Percentiles rank a stretch among this genome's conserved stretches.
These are phyloP conservation scores for Flaveria linearis DNA, from an alignment of 129 eudicot species.

Conservation along the genomic window DNA sequence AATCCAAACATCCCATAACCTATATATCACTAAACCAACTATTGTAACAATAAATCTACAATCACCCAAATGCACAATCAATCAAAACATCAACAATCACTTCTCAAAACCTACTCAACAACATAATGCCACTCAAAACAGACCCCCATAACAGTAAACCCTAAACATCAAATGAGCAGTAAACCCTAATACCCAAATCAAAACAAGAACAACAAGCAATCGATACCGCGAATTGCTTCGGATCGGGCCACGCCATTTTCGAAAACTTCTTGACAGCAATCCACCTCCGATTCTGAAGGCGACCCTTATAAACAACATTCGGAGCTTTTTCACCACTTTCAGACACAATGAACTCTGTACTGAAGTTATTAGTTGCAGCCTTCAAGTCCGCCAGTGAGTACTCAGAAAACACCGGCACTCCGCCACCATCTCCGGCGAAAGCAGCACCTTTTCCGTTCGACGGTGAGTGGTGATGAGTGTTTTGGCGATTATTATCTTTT, in stretches of 20 bases:
- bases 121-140: slow-evolving; percentile 20
- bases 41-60: not conserved
- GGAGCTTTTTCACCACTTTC: slow-evolving; percentile 97
- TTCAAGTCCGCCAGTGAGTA: slow-evolving; percentile 71
- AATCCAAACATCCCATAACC: not conserved
- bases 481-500: slow-evolving; percentile 27
- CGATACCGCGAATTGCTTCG: slow-evolving; percentile 85
- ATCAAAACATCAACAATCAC: not conserved
- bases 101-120: not conserved
- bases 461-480: slow-evolving; percentile 37
- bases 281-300: slow-evolving; percentile 75
- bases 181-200: slow-evolving; percentile 29
- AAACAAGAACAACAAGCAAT: not conserved
- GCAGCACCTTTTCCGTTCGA: slow-evolving; percentile 51
- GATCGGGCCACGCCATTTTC: slow-evolving; percentile 98
- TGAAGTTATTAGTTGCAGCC: slow-evolving; percentile 73
- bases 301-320: slow-evolving; percentile 80
- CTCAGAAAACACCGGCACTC: slow-evolving; percentile 62
- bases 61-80: slow-evolving; percentile 28
- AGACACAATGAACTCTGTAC: slow-evolving; percentile 73
- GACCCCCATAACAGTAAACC: slow-evolving; percentile 26
- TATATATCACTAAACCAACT: not conserved
- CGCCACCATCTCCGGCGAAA: slow-evolving; percentile 47
- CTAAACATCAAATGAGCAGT: slow-evolving; percentile 28
- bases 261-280: slow-evolving; percentile 94